phyloP scores from a whole-genome alignment of 805 yeast species.

The Cyberlindnera amylophila region DNA sequence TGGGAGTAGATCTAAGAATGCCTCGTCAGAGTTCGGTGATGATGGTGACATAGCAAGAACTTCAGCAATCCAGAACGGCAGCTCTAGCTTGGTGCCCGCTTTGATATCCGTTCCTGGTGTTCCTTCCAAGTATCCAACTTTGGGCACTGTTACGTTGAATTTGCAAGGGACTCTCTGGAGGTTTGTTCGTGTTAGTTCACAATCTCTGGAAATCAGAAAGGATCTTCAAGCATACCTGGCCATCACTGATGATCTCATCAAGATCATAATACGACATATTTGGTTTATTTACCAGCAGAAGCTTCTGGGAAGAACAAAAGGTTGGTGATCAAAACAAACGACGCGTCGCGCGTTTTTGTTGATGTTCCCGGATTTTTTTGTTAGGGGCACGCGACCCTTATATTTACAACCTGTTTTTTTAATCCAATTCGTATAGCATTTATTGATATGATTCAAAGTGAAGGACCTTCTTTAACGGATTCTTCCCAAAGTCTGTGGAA shows the following conservation, averaged over 20 bases:
- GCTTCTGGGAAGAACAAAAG: background rate
- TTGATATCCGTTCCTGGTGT: conserved; percentile 58
- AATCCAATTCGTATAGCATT: too few relatives aligned
- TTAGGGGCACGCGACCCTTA: too few relatives aligned
- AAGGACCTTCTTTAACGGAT: too few relatives aligned
- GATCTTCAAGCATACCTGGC: conserved; percentile 37
- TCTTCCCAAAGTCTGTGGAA: too few relatives aligned
- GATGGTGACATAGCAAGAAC: conserved; percentile 54
- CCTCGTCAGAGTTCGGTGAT: conserved; percentile 30
- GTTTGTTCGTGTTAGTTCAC: background rate
- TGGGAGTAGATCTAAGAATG: conserved; percentile 62
- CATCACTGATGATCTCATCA: conserved; percentile 71
- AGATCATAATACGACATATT: conserved; percentile 56
- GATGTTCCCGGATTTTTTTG: background rate
- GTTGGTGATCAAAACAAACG: background rate
- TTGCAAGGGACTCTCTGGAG: conserved; percentile 65
- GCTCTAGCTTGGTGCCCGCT: conserved; percentile 61
- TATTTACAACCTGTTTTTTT: too few relatives aligned
- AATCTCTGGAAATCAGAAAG: background rate
- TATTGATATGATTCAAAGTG: too few relatives aligned
- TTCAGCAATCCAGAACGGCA: conserved; percentile 89
- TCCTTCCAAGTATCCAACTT: conserved; percentile 83
- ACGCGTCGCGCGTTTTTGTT: background rate
- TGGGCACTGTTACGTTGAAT: conserved; percentile 75
- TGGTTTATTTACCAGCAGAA: background rate